A percentile compares a stretch with the other conserved stretches of the same genome.
Conservation (phyloP, 768 basidiomycete species). For the Cystofilobasidium capitatum region DNA sequence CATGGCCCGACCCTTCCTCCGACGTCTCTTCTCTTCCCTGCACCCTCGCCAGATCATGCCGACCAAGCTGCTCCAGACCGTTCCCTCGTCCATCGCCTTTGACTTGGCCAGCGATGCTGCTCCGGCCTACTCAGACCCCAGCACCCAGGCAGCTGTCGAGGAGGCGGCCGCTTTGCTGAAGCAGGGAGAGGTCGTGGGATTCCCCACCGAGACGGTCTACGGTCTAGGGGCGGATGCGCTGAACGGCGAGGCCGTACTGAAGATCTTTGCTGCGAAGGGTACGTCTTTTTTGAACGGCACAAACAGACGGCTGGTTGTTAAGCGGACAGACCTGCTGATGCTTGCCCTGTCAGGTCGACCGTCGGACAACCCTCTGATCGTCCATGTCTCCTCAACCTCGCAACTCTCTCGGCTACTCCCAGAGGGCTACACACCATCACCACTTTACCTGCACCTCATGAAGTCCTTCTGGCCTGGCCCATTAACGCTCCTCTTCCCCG, state of each 20-base stretch:
- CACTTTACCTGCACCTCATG: slow-evolving; percentile 63
- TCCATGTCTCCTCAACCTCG: slow-evolving; percentile 73
- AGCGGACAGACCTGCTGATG: not conserved
- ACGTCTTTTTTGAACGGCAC: not conserved
- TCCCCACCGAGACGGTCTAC: slow-evolving; percentile 98
- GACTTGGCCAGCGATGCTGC: not conserved
- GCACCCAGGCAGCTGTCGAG: slow-evolving; percentile 42
- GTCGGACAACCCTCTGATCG: slow-evolving; percentile 91
- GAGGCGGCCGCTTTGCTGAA: slow-evolving; percentile 43
- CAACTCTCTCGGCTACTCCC: slow-evolving; percentile 58
- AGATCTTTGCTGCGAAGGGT: slow-evolving; percentile 76
- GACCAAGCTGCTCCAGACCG: slow-evolving; percentile 25
- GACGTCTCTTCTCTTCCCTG: not conserved
- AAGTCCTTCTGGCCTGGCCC: slow-evolving; percentile 89
- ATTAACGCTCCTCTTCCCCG: slow-evolving; percentile 81
- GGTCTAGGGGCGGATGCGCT: slow-evolving; percentile 86
- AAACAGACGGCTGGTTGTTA: not conserved
- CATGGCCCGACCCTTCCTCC: not conserved
- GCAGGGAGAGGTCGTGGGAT: slow-evolving; percentile 52
- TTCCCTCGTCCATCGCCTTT: slow-evolving; percentile 26
- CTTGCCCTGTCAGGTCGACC: slow-evolving; percentile 51
- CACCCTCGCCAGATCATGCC: not conserved
- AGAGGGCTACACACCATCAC: slow-evolving; percentile 51
- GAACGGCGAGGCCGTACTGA: slow-evolving; percentile 50
- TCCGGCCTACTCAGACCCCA: slow-evolving; percentile 20